Percentiles rank a stretch among this genome's conserved stretches.
phyloP scores from a whole-genome alignment of 495 filamentous ascomycete genomes.

The Penicillium angulare region DNA sequence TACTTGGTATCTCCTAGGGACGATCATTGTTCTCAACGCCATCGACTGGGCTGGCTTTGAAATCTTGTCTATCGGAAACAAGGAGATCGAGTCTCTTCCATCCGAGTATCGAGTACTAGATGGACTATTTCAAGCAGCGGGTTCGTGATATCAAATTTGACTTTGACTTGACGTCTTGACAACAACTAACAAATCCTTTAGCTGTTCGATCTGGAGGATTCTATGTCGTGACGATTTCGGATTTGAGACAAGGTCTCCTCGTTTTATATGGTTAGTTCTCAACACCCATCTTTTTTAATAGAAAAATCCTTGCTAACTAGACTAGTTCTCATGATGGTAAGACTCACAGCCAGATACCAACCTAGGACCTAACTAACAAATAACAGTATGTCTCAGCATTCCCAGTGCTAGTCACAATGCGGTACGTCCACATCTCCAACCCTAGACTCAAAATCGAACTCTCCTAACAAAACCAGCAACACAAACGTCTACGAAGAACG shows the following conservation, averaged over 20 bases:
- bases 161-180: not conserved
- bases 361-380: constrained; percentile 4
- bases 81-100: constrained; percentile 55
- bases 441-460: not conserved
- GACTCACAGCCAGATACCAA: too few species aligned
- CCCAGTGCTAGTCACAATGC: constrained; percentile 58
- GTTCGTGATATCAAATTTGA: constrained; percentile 15
- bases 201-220: constrained; percentile 83
- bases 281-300: not conserved
- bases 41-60: constrained; percentile 83
- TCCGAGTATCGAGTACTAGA: constrained; percentile 63
- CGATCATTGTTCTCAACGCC: constrained; percentile 71
- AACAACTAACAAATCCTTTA: constrained; percentile 12
- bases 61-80: constrained; percentile 73
- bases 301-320: constrained; percentile 5
- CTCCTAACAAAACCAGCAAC: constrained; percentile 32
- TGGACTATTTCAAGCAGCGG: constrained; percentile 78
- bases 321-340: constrained; percentile 76
- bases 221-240: constrained; percentile 72
- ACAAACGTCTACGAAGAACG: constrained; percentile 80
- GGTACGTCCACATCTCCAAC: constrained; percentile 16
- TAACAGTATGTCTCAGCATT: constrained; percentile 61
- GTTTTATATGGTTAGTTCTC: constrained; percentile 59
- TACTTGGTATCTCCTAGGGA: constrained; percentile 77
- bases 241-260: constrained; percentile 69